Evolutionary conservation across 768 basidiomycete species (phyloP), one percentile per base, ranked within the genome.

Genomic region (Hygrocybe coccinea): DNA sequence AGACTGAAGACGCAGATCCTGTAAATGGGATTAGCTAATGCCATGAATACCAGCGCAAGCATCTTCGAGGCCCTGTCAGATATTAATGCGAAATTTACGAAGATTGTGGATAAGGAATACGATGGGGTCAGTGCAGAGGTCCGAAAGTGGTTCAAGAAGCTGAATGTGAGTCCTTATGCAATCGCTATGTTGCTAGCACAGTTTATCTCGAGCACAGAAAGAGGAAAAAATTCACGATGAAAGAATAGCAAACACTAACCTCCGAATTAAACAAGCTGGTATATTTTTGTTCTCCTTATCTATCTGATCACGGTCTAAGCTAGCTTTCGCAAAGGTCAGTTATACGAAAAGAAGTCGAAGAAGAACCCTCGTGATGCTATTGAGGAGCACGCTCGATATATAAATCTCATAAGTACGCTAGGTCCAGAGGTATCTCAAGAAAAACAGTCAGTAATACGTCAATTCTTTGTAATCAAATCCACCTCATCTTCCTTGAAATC

Each of bases 111-210:
- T 61, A 89, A 82, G 70, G 89, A 91, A 59, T 88, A 83, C 56
- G 82, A 84, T 58, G 63, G 55, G 19, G 72, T 89, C 49, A 83
- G 81, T 59, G 68, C 73, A 29, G 89, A 90, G 59, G 82, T 89
- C 39, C 86, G 84, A 75, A 91, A 87, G 63, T 91, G 89, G 88
- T 85, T 91, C 76, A 90, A 87, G 80, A 89, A 85, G 68, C 77
- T 91, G 35, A 78, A 83, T 48, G 89, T 91, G 62, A 61, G 86
- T 71, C 19, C 12, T 54, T 8, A 19, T 19, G 36, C 44, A 3
- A 45, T 21, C 22, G n/a, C 2, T 56, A 4, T 39, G 50, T 29
- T 36, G 56, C 59, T 21, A 2, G 14, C 52, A 6, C 48, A 33
- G 56, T 35, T 52, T 17, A 52, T 9, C 22, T 21, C 43, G n/a